Evolutionary conservation across 805 yeast genomes (phyloP), one percentile per base, ranked within the genome.

Genomic region (Wickerhamiella lipophila): DNA sequence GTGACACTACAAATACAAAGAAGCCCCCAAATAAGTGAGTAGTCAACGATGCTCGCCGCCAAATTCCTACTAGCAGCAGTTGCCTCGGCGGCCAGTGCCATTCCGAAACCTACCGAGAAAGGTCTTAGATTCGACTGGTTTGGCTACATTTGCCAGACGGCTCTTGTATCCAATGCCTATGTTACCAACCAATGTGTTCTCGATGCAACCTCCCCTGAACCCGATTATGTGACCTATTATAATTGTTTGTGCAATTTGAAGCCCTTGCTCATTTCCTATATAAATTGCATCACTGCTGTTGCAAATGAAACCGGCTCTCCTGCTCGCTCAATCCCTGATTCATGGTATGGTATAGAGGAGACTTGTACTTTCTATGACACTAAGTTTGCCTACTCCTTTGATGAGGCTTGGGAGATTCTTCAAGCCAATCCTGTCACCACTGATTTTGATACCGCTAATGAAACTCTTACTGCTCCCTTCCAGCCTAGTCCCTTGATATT

Each of bases 401-500:
- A 34, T 2, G 47, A 44, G 16, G 47, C 34, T 16, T n/a, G 21
- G 32, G 41, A 23, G 1, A 15, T 23, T 22, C 19, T 44, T 5
- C 32, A 23, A 3, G 34, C 34, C 22, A 34, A 44, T 29, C 50
- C 50, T 5, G 29, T 35, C 6, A 38, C 34, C 16, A 27, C 30
- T 15, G 38, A 30, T n/a, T 49, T 16, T 25, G 44, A 43, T 6
- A 41, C 36, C 18, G 50, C 45, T 2, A 49, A 42, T 26, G 9
- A 11, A 2, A 42, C 50, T 13, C 21, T 27, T 18, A 27, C 39
- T 13, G 50, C 47, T 3, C 42, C 50, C 6, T 49, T 49, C 19
- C 15, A 11, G 13, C 42, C 48, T n/a, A 26, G 29, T 18, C 27
- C 32, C 15, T n/a, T 23, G 19, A 16, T 44, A 5, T 23, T 32